Conservation (phyloP, 108 stramenopile species). For the Nitzschia sp. region DNA sequence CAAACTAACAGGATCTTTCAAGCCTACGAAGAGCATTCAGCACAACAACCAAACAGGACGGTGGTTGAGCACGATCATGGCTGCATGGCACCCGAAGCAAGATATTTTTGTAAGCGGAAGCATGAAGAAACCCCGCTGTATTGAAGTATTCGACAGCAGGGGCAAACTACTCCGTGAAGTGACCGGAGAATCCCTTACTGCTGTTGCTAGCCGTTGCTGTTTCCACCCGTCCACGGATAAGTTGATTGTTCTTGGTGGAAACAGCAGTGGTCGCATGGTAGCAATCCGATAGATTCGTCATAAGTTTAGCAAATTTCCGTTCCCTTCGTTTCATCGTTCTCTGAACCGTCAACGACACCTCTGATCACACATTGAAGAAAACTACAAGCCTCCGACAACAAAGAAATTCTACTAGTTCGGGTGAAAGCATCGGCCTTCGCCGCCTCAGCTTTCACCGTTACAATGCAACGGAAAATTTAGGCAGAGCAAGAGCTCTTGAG, state of each 20-base stretch:
- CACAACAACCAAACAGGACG: slow-evolving; percentile 87
- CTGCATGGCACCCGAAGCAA: slow-evolving; percentile 70
- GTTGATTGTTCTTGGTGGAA: slow-evolving; percentile 73
- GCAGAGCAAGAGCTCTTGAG: slow-evolving; percentile 86
- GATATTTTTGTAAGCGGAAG: slow-evolving; percentile 79
- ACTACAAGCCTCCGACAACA: not conserved
- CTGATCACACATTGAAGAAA: not conserved
- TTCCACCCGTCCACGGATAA: slow-evolving; percentile 75
- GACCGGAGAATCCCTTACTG: slow-evolving; percentile 64
- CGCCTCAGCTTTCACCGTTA: too few relatives aligned
- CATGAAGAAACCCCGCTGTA: slow-evolving; percentile 71
- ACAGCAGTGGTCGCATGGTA: slow-evolving; percentile 76
- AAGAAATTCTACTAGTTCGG: too few relatives aligned
- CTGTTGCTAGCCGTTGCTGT: slow-evolving; percentile 82
- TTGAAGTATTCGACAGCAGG: slow-evolving; percentile 67
- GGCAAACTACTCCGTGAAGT: slow-evolving; percentile 54
- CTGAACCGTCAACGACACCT: not conserved
- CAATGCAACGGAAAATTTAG: not conserved
- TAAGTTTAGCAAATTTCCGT: not conserved
- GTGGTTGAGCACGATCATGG: slow-evolving; percentile 83
- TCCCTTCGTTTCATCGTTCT: not conserved
- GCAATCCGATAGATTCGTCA: slow-evolving; percentile 55
- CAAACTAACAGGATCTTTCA: slow-evolving; percentile 23
- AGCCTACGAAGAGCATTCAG: slow-evolving; percentile 51
- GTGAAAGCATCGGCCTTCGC: too few relatives aligned